Percentiles rank a stretch among this genome's conserved stretches.
Evolutionary conservation across 352 stramenopile species (phyloP).

Genomic region (Phytophthora ramorum): DNA sequence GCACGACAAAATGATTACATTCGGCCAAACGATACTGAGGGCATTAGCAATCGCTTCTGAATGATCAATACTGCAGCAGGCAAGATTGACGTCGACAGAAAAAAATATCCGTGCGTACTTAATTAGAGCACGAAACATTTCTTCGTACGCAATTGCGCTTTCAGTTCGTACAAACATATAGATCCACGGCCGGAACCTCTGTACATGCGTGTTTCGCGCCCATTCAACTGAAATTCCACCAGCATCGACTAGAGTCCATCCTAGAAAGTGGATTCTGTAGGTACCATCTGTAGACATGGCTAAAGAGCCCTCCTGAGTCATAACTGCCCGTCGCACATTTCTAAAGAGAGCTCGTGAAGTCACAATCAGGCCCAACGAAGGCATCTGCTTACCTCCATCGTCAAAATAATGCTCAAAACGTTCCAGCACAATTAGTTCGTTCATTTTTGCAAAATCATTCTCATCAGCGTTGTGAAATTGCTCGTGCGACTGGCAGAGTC

Average conservation of each 20-base stretch:
- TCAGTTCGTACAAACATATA: conserved; percentile 24
- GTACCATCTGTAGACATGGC: conserved; percentile 13
- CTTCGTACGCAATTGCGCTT: conserved; percentile 2
- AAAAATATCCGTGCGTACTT: conserved; percentile 1
- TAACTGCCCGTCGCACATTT: neutral
- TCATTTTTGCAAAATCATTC: neutral
- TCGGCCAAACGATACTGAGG: neutral
- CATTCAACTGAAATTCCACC: conserved; percentile 8
- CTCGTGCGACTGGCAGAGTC: conserved; percentile 6
- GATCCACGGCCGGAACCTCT: conserved; percentile 13
- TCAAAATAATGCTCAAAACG: conserved; percentile 13
- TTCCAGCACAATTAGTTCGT: conserved; percentile 4
- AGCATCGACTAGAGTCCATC: conserved; percentile 9
- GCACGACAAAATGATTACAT: conserved; percentile 1
- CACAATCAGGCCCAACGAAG: neutral
- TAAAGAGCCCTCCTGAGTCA: conserved; percentile 1
- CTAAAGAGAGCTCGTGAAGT: conserved; percentile 5
- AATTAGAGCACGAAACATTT: conserved; percentile 2
- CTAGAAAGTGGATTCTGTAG: conserved; percentile 11
- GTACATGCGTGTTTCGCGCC: neutral
- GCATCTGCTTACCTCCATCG: neutral
- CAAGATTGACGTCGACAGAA: neutral
- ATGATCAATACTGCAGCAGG: conserved; percentile 1
- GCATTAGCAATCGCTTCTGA: neutral
- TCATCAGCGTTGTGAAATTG: conserved; percentile 1